phyloP scores from a whole-genome alignment of 2,329 filamentous ascomycete species.

The Fusarium illudens region DNA sequence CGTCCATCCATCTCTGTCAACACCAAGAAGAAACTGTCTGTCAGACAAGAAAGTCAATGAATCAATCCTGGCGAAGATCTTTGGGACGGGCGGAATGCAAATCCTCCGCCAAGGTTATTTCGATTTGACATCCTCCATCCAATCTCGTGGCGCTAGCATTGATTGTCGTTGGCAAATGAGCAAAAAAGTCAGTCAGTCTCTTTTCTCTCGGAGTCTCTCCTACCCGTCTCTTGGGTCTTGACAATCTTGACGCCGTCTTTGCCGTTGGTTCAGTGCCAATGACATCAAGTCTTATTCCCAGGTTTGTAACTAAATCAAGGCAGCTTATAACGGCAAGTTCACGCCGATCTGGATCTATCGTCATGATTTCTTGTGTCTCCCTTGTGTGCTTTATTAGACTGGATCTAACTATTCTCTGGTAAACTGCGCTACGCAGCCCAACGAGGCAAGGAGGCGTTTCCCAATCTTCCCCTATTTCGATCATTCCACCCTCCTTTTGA shows the following conservation, averaged over 20 bases:
- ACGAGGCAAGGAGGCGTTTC: constrained; percentile 10
- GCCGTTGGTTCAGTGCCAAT: constrained; percentile 19
- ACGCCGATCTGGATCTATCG: constrained; percentile 21
- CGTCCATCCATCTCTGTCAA: constrained; percentile 5
- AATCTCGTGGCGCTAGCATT: constrained; percentile 27
- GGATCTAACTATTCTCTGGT: neutral
- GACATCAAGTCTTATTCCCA: constrained; percentile 28
- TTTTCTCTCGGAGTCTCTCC: constrained; percentile 7
- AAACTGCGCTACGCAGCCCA: neutral
- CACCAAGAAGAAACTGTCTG: neutral
- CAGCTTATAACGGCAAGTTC: constrained; percentile 5
- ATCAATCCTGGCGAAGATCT: constrained; percentile 29
- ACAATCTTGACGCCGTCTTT: constrained; percentile 13
- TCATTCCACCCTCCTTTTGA: constrained; percentile 20
- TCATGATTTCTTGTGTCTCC: constrained; percentile 1
- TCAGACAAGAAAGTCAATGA: constrained; percentile 19
- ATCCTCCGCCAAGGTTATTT: constrained; percentile 25
- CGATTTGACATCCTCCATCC: constrained; percentile 6
- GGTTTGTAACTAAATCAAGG: constrained; percentile 1
- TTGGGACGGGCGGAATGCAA: constrained; percentile 30
- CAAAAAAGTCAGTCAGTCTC: constrained; percentile 11
- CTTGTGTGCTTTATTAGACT: neutral
- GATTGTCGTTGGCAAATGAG: neutral
- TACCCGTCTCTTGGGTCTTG: constrained; percentile 4
- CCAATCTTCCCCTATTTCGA: constrained; percentile 14